Evolutionary conservation across 1,284 basidiomycete genomes (phyloP).

Genomic region (Phylloporus sp.): DNA sequence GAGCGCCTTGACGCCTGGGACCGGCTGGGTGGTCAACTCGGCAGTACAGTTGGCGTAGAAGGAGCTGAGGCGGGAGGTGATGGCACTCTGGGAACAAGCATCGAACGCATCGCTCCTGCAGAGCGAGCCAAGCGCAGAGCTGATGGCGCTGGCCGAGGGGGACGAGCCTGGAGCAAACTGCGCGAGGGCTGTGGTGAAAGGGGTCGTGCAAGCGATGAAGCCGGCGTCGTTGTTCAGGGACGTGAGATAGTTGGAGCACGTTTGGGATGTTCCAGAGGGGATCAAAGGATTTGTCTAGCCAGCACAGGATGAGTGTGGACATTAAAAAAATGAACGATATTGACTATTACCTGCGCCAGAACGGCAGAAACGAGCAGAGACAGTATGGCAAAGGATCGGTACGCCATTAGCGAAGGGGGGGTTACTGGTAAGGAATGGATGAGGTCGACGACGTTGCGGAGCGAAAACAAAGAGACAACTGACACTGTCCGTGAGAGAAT

Average conservation of each 20-base stretch:
- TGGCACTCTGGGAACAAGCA: slow-evolving; percentile 59
- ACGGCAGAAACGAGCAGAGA: slow-evolving; percentile 22
- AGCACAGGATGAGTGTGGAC: neutral
- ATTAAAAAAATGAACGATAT: neutral
- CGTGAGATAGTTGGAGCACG: slow-evolving; percentile 66
- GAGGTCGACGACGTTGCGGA: neutral
- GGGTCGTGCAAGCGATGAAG: slow-evolving; percentile 63
- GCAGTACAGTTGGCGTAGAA: slow-evolving; percentile 72
- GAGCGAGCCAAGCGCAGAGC: slow-evolving; percentile 57
- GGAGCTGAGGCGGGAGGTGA: slow-evolving; percentile 63
- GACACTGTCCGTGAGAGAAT: slow-evolving; percentile 1
- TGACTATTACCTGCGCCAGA: slow-evolving; percentile 33
- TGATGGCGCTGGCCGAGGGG: slow-evolving; percentile 49
- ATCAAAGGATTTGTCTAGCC: slow-evolving; percentile 52
- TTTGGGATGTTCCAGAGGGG: slow-evolving; percentile 61
- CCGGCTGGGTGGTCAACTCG: slow-evolving; percentile 65
- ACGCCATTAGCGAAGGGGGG: slow-evolving; percentile 22
- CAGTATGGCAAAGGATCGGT: slow-evolving; percentile 31
- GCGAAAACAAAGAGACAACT: neutral
- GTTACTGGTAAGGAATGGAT: slow-evolving; percentile 31
- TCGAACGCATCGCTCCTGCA: slow-evolving; percentile 51
- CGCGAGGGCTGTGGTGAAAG: slow-evolving; percentile 67
- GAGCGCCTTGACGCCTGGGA: slow-evolving; percentile 53
- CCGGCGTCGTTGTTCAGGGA: slow-evolving; percentile 63
- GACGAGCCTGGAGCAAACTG: slow-evolving; percentile 57